phyloP scores from a whole-genome alignment of 768 basidiomycete genomes.

The Rubroboletus pulcherrimus region DNA sequence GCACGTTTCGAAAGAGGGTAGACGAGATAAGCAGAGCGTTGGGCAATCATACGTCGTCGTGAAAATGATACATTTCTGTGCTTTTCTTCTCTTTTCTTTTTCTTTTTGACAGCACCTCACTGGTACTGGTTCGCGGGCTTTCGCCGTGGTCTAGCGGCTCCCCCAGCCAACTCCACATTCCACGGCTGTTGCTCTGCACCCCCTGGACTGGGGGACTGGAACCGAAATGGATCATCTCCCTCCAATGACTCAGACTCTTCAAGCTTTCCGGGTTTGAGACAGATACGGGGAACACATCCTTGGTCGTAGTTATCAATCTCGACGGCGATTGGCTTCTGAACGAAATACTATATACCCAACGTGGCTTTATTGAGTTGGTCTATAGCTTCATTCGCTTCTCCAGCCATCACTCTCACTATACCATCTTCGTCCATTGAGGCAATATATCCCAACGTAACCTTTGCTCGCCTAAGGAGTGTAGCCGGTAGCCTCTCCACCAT shows the following conservation, averaged over 20 bases:
- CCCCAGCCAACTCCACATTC: constrained; percentile 18
- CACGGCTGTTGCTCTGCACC: constrained; percentile 17
- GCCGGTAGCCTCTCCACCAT: constrained; percentile 19
- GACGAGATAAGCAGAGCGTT: constrained; percentile 71
- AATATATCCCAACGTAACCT: constrained; percentile 65
- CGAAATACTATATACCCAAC: constrained; percentile 27
- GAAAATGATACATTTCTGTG: constrained; percentile 1
- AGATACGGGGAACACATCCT: constrained; percentile 77
- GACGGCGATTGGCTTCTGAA: not conserved
- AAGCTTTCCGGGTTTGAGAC: constrained; percentile 72
- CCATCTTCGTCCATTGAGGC: constrained; percentile 67
- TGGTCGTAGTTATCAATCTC: not conserved
- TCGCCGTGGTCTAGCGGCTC: constrained; percentile 26
- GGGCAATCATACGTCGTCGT: constrained; percentile 36
- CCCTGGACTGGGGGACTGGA: constrained; percentile 20
- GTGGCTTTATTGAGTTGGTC: constrained; percentile 46
- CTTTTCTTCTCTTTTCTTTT: not conserved
- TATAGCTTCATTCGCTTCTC: constrained; percentile 58
- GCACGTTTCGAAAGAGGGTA: constrained; percentile 61
- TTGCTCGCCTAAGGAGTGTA: constrained; percentile 45
- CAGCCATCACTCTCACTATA: constrained; percentile 71
- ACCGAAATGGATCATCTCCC: constrained; percentile 63
- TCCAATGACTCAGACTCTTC: constrained; percentile 77
- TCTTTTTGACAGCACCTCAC: not conserved
- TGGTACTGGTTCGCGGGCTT: constrained; percentile 21